A percentile compares a stretch with the other conserved stretches of the same genome.
These are phyloP conservation scores for Aspergillus tubingensis DNA, from an alignment of 2,329 filamentous ascomycete genomes.

Conservation along the genomic window DNA sequence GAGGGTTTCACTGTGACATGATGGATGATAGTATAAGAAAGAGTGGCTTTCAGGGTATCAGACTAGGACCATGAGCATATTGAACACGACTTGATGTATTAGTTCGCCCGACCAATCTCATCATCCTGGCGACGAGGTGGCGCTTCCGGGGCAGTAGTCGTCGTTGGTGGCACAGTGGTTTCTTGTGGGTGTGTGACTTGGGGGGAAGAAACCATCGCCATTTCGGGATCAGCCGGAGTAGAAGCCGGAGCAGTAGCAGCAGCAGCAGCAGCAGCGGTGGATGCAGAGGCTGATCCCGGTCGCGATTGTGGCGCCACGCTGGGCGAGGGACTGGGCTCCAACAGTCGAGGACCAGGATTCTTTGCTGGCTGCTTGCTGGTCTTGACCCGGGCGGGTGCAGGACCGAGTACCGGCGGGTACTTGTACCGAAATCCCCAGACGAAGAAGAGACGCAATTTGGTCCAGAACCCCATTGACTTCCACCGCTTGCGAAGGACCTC, in stretches of 20 bases:
- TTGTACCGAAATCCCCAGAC: constrained; percentile 33
- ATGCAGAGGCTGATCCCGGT: background rate
- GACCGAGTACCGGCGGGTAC: constrained; percentile 32
- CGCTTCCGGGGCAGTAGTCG: background rate
- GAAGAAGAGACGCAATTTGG: constrained; percentile 30
- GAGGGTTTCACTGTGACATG: too few relatives aligned
- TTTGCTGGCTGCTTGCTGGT: constrained; percentile 24
- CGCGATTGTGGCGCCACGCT: constrained; percentile 8
- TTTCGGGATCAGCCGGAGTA: background rate
- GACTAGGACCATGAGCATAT: too few relatives aligned
- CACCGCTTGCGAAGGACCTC: constrained; percentile 28
- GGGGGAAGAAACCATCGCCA: background rate
- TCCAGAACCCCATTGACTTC: constrained; percentile 28
- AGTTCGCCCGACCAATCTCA: background rate
- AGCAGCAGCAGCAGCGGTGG: background rate
- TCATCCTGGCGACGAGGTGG: background rate
- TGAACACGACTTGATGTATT: background rate
- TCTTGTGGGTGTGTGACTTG: background rate
- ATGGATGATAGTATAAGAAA: too few relatives aligned
- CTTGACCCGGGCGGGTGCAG: constrained; percentile 26
- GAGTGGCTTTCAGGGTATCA: too few relatives aligned
- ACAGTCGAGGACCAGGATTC: constrained; percentile 27
- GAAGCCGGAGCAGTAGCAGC: background rate
- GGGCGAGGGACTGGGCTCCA: constrained; percentile 3
- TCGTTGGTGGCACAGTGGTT: background rate